Base-by-base conservation (phyloP, 371 early-diverging fungal genomes). In the Mortierella sp. region DNA sequence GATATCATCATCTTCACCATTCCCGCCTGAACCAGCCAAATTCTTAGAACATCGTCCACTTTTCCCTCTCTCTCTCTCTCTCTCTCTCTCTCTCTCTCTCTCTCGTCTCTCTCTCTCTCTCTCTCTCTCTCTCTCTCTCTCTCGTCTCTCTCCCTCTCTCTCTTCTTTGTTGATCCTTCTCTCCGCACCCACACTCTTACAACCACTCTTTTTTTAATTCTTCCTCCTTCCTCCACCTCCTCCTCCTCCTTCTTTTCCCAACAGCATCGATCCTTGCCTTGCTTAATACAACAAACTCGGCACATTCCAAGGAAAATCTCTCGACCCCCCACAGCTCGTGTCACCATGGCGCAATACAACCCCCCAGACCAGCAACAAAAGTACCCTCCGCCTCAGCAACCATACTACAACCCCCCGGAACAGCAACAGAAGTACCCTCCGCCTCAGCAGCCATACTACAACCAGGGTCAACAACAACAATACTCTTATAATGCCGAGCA, bases 291-390 rank as follows among this genome's bases (percentile, higher is more conserved):
- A 32, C 54, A 55, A 32, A 14, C 60, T 60, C 35, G 16, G 27
- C 32, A 14, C n/a, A 32, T 32, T 32, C 60, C 60, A 4, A 60
- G 14, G 29, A 16, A 65, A 2, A 65, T 38, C 38, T 65, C 65
- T 16, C 18, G 21, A 21, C 18, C 41, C 7, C 21, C 41, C 6
- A 2, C 41, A 7, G 51, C 32, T 49, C 24, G 72, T 75, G 43
- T 35, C 72, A 75, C 75, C 48, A 82, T 82, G 82, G 70, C 82
- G 3, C 21, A 75, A 8, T 75, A 74, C 32, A 44, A 74, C 12
- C 78, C 78, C 4, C 78, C 78, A 46, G 49, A 65, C 38, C 81
- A 80, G 1, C 74, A 65, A 63, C 44, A 76, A n/a, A 32, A 76
- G 35, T 72, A 72, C 60, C 83, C 71, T 18, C 77, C 74, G 8